Evolutionary conservation across 2,329 filamentous ascomycete species (phyloP), one percentile per base, ranked within the genome.

Genomic region (Didymellaceae sp.): DNA sequence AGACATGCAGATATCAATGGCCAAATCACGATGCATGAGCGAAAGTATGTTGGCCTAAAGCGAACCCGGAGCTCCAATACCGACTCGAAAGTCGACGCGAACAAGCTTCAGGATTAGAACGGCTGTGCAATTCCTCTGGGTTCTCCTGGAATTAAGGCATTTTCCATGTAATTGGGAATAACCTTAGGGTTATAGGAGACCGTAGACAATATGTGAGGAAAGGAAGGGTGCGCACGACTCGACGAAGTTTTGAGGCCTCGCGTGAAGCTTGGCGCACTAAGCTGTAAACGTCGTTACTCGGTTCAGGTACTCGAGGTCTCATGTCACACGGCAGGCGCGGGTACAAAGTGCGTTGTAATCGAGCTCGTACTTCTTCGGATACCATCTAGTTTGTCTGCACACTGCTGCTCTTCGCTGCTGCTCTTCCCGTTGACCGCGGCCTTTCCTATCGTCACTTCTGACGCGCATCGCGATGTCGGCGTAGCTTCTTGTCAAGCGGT

Each of bases 91-190:
- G 66, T 65, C 67, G 63, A 66, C 67, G 67, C 54, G 61, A 52
- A 44, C 58, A 60, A 72, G 57, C 65, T 63, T 66, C 67, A 72
- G 70, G 65, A 73, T 73, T 73, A 73, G 69, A 73, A 72, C 59
- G 65, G 70, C 68, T 65, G 50, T 66, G 62, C 62, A 43, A 46
- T 72, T 63, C 32, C 39, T 73, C 68, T 73, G 52, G 70, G 70
- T 72, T 62, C 65, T 55, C 62, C 61, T 55, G 57, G 56, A 65
- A 66, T 53, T 53, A 59, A 62, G 59, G 63, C 53, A 52, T 51
- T 62, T 60, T 65, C 62, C 62, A 68, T 61, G 41, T 41, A 48
- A 43, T 57, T 35, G 51, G 58, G 58, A 65, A 52, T 57, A 54
- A 61, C 66, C 62, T 63, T 59, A 58, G 51, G 58, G 52, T 60